Base-by-base conservation (phyloP, 768 basidiomycete species). In the Suillus lakei region DNA sequence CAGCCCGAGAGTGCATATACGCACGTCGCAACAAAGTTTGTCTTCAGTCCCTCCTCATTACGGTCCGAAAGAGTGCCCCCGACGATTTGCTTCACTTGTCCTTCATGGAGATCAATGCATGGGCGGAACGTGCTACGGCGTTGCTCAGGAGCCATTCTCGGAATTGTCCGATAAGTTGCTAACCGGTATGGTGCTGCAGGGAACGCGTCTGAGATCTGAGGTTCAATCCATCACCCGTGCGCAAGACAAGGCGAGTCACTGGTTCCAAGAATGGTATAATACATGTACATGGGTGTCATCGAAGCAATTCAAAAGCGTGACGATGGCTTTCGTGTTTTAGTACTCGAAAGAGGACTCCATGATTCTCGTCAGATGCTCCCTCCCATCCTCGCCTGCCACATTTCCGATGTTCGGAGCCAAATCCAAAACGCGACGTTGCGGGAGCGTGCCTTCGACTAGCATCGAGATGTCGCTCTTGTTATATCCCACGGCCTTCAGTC, bases 11-110 rank as follows among this genome's bases (percentile, higher is more conserved):
- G 60, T 30, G 32, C 21, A 43, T 30, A 64, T 26, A 81, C 87
- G 70, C 71, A 91, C 96, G 87, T 92, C 66, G 96, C 88, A 50
- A 98, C 88, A 73, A 96, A 99, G 76, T 99, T 99, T 26, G 94
- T 96, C 76, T 85, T 86, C 69, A 98, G 82, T 46, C 74, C 75
- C 28, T 82, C 79, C 8, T 91, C 86, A 39, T 85, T 74, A 28
- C 77, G 70, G 60, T 94, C 91, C 23, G 91, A 92, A 36, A 99
- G 84, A 5, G 95, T 96, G 4, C 96, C 95, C 50, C 98, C 98
- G 16, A 99, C 93, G 62, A 99, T 98, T 79, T 99, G 98, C 79
- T 99, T 99, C 64, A 99, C 98, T 71, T 95, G 84, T 6, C 98
- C 98, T 65, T 90, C 86, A 79, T 99, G 98, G 18, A 99, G 86